These are phyloP conservation scores for Colletotrichum liriopes DNA, from an alignment of 2,329 filamentous ascomycete genomes.

Conservation along the genomic window DNA sequence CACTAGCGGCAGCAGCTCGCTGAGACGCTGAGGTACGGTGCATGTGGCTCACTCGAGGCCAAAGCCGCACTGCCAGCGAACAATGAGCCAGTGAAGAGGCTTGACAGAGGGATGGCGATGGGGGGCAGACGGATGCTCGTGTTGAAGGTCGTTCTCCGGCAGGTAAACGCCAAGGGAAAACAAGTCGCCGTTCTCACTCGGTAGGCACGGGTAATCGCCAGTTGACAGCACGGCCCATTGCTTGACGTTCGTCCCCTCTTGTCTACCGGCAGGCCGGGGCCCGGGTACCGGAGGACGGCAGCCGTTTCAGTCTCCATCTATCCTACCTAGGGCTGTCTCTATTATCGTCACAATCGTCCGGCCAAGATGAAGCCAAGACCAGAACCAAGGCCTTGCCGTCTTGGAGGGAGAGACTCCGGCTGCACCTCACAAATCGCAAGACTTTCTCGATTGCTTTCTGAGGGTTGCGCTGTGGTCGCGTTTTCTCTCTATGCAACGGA, in stretches of 20 bases:
- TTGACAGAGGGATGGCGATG: not conserved
- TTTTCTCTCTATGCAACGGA: slow-evolving; percentile 11
- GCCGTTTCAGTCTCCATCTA: slow-evolving; percentile 23
- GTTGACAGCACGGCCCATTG: slow-evolving; percentile 34
- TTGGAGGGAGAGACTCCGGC: slow-evolving; percentile 15
- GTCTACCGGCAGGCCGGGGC: slow-evolving; percentile 17
- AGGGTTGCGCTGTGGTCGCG: slow-evolving; percentile 27
- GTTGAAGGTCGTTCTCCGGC: slow-evolving; percentile 2
- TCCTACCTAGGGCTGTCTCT: slow-evolving; percentile 2
- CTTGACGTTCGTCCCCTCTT: slow-evolving; percentile 23
- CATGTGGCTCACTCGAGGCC: not conserved
- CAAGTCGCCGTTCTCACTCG: slow-evolving; percentile 12
- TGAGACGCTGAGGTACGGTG: not conserved
- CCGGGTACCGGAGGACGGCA: slow-evolving; percentile 21
- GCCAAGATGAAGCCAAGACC: slow-evolving; percentile 35
- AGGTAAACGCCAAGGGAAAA: slow-evolving; percentile 20
- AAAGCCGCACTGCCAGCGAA: not conserved
- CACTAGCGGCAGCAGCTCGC: slow-evolving; percentile 5
- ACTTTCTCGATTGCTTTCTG: slow-evolving; percentile 1
- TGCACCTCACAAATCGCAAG: not conserved
- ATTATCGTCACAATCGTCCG: slow-evolving; percentile 31
- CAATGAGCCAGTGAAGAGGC: not conserved
- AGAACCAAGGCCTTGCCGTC: slow-evolving; percentile 24
- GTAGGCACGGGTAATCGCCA: slow-evolving; percentile 26
- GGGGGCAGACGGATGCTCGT: not conserved